These are phyloP conservation scores for Ophiostoma sp. DNA, from an alignment of 2,329 filamentous ascomycete species.

Conservation along the genomic window DNA sequence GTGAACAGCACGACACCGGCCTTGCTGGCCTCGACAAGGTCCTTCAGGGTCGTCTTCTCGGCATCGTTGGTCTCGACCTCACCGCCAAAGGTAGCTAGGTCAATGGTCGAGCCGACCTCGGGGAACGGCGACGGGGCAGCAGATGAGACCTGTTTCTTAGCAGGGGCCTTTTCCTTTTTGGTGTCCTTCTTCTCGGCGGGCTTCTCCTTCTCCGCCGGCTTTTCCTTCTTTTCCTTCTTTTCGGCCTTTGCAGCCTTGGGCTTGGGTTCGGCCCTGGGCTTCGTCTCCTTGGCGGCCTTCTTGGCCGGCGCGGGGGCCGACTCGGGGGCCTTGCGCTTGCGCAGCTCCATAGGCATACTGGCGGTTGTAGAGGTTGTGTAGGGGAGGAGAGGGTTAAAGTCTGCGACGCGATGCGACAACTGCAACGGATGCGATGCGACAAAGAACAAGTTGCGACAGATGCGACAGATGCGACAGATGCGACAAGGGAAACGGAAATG, in stretches of 20 bases:
- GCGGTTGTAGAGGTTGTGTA: slow-evolving; percentile 21
- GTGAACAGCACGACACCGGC: slow-evolving; percentile 87
- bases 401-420: slow-evolving; percentile 6
- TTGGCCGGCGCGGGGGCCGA: slow-evolving; percentile 42
- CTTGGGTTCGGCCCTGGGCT: slow-evolving; percentile 30
- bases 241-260: slow-evolving; percentile 30
- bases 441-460: slow-evolving; percentile 10
- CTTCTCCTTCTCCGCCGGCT: slow-evolving; percentile 23
- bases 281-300: slow-evolving; percentile 35
- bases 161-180: slow-evolving; percentile 23
- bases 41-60: slow-evolving; percentile 69
- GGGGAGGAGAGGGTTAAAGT: neutral
- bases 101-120: slow-evolving; percentile 49
- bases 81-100: slow-evolving; percentile 56
- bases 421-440: neutral
- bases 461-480: slow-evolving; percentile 4
- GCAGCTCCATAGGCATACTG: slow-evolving; percentile 52
- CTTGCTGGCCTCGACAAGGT: slow-evolving; percentile 76
- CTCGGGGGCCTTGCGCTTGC: slow-evolving; percentile 56
- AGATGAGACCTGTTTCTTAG: slow-evolving; percentile 32
- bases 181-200: slow-evolving; percentile 17
- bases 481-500: neutral
- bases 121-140: slow-evolving; percentile 32
- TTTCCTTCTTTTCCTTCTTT: slow-evolving; percentile 25
- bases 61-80: slow-evolving; percentile 84